These are phyloP conservation scores for Hsuehochloa calcarea DNA, from an alignment of 176 grass and related monocot species.

Conservation along the genomic window DNA sequence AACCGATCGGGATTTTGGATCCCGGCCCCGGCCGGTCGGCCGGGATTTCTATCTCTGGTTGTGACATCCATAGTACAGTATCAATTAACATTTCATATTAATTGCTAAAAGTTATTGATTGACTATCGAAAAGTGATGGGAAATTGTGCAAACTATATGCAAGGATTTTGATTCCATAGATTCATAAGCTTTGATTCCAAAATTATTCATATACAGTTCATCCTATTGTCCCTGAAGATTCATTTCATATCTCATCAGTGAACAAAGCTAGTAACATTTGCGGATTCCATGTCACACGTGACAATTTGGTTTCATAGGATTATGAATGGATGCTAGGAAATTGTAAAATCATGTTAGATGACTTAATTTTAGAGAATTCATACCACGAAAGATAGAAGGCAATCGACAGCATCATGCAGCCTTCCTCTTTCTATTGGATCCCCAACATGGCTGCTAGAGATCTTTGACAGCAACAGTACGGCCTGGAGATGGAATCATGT, in stretches of 20 bases:
- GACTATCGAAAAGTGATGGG: background rate
- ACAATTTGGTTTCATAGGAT: background rate
- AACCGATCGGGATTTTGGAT: too few species aligned
- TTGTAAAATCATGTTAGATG: background rate
- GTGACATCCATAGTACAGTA: background rate
- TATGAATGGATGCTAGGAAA: background rate
- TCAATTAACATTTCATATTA: background rate
- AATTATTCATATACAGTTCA: background rate
- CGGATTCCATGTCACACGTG: too few species aligned
- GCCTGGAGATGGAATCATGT: conserved; percentile 37
- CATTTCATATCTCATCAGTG: too few species aligned
- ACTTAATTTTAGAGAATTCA: background rate
- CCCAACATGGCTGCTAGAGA: conserved; percentile 28
- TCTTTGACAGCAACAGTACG: conserved; percentile 40
- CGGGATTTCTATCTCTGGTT: too few species aligned
- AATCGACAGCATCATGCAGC: conserved; percentile 50
- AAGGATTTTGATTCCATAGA: background rate
- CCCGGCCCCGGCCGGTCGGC: too few species aligned
- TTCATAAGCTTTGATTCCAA: background rate
- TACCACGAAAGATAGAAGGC: conserved; percentile 57
- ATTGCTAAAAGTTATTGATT: background rate
- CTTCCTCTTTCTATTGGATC: conserved; percentile 34
- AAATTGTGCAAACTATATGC: background rate
- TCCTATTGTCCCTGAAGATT: too few species aligned
- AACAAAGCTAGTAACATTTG: too few species aligned